Conservation (phyloP, 139 green algal species). For the Klebsormidium nitens region DNA sequence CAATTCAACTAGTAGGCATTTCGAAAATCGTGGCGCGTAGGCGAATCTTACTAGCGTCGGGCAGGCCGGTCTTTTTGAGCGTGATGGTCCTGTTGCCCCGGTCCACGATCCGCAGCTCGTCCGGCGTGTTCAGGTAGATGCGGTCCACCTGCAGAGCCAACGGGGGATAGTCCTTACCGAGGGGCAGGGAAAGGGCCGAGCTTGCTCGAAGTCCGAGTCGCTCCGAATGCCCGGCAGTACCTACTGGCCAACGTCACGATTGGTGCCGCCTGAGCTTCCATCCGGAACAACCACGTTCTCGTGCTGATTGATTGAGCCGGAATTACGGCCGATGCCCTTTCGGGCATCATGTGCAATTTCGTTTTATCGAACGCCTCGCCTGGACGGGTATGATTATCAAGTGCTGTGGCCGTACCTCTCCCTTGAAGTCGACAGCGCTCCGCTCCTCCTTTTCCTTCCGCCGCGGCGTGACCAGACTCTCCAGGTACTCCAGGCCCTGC, state of each 20-base stretch:
- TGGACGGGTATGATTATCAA: neutral
- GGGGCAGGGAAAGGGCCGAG: neutral
- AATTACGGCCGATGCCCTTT: no score
- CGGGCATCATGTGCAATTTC: neutral
- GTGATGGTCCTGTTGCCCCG: slow-evolving; percentile 10
- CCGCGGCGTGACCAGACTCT: slow-evolving; percentile 18
- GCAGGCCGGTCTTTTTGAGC: slow-evolving; percentile 36
- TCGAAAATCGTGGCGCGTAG: neutral
- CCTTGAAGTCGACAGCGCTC: slow-evolving; percentile 32
- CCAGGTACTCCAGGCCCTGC: slow-evolving; percentile 36
- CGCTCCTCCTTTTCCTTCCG: slow-evolving; percentile 20
- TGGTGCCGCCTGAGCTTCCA: neutral
- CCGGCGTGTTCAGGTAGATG: slow-evolving; percentile 44
- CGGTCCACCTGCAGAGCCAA: slow-evolving; percentile 39
- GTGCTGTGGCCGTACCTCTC: neutral
- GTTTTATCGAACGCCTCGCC: neutral
- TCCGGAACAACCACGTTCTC: neutral
- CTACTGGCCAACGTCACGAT: neutral
- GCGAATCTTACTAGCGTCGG: slow-evolving; percentile 29
- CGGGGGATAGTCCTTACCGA: neutral
- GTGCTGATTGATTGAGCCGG: neutral
- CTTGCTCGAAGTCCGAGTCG: no score
- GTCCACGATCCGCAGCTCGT: slow-evolving; percentile 38
- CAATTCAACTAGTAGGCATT: slow-evolving; percentile 15
- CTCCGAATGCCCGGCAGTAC: no score